Conservation (phyloP, 2,329 filamentous ascomycete genomes). For the Pseudogymnoascus sp. region DNA sequence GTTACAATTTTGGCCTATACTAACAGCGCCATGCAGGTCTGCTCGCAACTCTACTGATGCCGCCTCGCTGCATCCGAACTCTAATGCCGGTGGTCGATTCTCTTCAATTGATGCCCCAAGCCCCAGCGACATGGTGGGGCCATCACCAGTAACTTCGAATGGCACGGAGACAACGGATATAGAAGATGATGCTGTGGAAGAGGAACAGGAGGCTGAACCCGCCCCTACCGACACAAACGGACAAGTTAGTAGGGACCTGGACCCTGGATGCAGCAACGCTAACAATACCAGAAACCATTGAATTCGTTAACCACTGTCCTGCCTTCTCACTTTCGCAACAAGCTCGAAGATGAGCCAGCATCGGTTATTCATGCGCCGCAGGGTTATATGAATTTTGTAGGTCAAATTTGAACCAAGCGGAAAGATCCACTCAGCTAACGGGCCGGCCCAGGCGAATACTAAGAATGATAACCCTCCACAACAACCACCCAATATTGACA, state of each 20-base stretch:
- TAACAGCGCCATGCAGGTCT: constrained; percentile 23
- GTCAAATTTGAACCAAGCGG: constrained; percentile 22
- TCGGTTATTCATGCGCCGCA: constrained; percentile 89
- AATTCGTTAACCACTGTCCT: constrained; percentile 44
- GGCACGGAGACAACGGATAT: constrained; percentile 79
- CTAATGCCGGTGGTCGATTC: constrained; percentile 29
- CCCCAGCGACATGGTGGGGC: constrained; percentile 65
- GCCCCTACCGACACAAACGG: constrained; percentile 28
- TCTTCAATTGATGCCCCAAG: constrained; percentile 37
- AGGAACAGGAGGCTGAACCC: constrained; percentile 36
- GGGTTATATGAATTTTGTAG: constrained; percentile 73
- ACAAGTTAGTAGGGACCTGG: background rate
- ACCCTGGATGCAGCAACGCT: background rate
- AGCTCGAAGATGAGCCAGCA: constrained; percentile 66
- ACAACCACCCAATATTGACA: constrained; percentile 10
- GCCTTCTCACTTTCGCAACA: constrained; percentile 48
- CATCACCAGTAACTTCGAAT: constrained; percentile 78
- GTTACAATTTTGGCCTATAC: constrained; percentile 3
- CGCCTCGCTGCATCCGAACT: constrained; percentile 44
- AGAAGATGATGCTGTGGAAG: constrained; percentile 65
- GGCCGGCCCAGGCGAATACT: constrained; percentile 15
- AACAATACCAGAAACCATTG: constrained; percentile 2
- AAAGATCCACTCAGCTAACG: constrained; percentile 5
- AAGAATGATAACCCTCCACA: constrained; percentile 18
- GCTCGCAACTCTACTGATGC: constrained; percentile 39